Conservation (phyloP, 2,329 filamentous ascomycete species). For the Colletotrichum sp. region DNA sequence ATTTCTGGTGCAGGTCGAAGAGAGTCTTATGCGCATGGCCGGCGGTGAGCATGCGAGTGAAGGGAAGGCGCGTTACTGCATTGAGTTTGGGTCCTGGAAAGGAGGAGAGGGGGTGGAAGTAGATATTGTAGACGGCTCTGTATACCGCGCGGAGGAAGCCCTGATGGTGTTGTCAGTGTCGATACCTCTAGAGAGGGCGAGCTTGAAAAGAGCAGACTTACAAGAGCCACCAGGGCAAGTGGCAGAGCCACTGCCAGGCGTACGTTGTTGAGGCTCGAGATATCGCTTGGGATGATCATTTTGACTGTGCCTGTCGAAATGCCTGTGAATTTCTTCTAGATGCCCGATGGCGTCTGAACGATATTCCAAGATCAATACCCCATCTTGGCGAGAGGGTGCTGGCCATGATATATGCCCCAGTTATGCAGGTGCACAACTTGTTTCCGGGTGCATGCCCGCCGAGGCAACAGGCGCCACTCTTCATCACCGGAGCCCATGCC, state of each 20-base stretch:
- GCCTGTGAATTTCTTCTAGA: neutral
- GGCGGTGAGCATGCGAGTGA: neutral
- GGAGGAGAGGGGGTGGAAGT: conserved; percentile 35
- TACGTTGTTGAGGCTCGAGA: neutral
- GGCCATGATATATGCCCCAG: neutral
- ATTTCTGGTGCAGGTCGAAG: conserved; percentile 21
- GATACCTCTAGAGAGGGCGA: neutral
- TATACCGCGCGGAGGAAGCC: neutral
- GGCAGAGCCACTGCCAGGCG: conserved; percentile 9
- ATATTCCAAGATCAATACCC: neutral
- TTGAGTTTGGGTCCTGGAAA: conserved; percentile 33
- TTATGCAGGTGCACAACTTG: neutral
- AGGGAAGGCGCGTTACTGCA: neutral
- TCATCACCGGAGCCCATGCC: neutral
- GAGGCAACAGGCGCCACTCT: neutral
- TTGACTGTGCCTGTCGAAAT: neutral
- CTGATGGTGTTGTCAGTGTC: neutral
- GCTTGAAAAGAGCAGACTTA: neutral
- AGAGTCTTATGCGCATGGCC: neutral
- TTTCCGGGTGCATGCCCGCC: neutral
- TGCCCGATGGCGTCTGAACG: neutral
- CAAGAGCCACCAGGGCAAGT: neutral
- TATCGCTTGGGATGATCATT: conserved; percentile 10
- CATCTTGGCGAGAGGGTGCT: neutral
- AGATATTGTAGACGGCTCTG: conserved; percentile 32